Evolutionary conservation across 2,329 filamentous ascomycete genomes (phyloP).

Genomic region (Aspergillus fischeri): DNA sequence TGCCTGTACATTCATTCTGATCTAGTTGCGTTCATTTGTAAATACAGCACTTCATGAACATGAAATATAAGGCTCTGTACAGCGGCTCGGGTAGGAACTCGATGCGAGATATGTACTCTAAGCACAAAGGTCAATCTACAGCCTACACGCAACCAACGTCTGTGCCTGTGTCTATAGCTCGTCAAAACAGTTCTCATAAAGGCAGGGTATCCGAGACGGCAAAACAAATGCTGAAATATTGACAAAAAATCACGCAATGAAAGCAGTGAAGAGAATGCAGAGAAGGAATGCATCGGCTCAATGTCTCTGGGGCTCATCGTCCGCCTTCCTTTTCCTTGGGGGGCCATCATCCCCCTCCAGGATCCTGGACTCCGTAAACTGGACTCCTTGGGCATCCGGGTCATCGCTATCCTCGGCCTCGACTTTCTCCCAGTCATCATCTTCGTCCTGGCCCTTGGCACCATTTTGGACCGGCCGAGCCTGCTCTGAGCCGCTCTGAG

Average conservation of each 20-base stretch:
- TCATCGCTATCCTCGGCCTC: constrained; percentile 34
- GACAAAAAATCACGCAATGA: constrained; percentile 4
- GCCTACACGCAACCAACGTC: background rate
- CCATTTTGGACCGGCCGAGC: background rate
- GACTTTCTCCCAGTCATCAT: constrained; percentile 42
- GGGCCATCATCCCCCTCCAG: constrained; percentile 22
- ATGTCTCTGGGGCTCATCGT: constrained; percentile 21
- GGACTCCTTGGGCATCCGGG: constrained; percentile 28
- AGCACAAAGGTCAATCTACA: background rate
- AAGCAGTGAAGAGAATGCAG: background rate
- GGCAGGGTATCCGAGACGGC: constrained; percentile 1
- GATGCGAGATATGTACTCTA: background rate
- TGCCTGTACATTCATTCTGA: background rate
- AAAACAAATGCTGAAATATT: background rate
- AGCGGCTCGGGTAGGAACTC: background rate
- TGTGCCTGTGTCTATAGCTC: background rate
- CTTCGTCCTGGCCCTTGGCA: constrained; percentile 14
- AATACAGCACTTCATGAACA: constrained; percentile 1
- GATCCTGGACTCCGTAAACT: constrained; percentile 31
- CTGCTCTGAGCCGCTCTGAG: background rate
- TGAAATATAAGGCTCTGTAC: background rate
- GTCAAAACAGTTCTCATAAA: background rate
- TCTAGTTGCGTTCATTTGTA: constrained; percentile 14
- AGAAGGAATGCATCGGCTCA: constrained; percentile 3
- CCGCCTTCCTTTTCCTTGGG: constrained; percentile 28